These are phyloP conservation scores for Casuarina cunninghamiana DNA, from an alignment of 306 rosid species.

Conservation along the genomic window DNA sequence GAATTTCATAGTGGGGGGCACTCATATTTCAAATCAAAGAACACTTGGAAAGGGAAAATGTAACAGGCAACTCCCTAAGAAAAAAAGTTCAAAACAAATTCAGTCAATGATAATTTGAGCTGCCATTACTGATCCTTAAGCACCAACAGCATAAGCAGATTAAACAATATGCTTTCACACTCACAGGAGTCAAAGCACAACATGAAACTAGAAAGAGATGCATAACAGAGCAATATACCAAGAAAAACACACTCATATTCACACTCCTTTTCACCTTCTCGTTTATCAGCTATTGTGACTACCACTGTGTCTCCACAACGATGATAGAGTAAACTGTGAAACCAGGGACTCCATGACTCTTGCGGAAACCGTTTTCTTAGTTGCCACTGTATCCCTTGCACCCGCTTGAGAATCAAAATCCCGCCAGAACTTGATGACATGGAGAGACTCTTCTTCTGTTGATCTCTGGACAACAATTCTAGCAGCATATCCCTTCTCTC, in stretches of 20 bases:
- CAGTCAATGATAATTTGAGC: not conserved
- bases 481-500: slow-evolving; percentile 75
- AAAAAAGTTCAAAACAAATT: not conserved
- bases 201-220: not conserved
- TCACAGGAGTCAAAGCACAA: not conserved
- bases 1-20: too few relatives aligned
- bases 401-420: slow-evolving; percentile 37
- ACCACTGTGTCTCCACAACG: slow-evolving; percentile 42
- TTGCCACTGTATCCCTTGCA: slow-evolving; percentile 26
- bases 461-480: slow-evolving; percentile 82
- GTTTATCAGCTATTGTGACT: slow-evolving; percentile 31
- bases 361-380: slow-evolving; percentile 34
- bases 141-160: not conserved
- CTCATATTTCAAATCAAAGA: not conserved
- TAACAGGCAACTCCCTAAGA: not conserved
- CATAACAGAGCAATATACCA: slow-evolving; percentile 4
- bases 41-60: not conserved
- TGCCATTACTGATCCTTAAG: not conserved
- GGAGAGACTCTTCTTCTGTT: slow-evolving; percentile 92
- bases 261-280: slow-evolving; percentile 20
- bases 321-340: slow-evolving; percentile 42
- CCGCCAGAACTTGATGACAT: slow-evolving; percentile 89
- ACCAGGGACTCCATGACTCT: slow-evolving; percentile 42
- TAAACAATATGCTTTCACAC: not conserved
- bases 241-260: not conserved